phyloP scores from a whole-genome alignment of 768 basidiomycete species.

The Dictyophora rubrovolvata region DNA sequence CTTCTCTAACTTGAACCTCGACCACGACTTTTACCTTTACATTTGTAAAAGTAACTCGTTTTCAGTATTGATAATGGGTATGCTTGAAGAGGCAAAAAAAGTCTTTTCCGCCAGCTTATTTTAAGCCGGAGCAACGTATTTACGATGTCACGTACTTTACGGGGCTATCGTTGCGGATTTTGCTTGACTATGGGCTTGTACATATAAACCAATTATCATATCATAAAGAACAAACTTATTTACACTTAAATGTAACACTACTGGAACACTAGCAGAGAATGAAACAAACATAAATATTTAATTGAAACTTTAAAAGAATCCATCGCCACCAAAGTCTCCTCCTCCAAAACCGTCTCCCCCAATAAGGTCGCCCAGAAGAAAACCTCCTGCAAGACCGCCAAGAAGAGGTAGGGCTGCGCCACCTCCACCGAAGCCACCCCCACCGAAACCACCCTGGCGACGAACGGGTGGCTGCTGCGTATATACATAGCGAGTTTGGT shows the following conservation, averaged over 20 bases:
- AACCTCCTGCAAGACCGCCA: conserved; percentile 39
- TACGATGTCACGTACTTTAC: not conserved
- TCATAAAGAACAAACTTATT: not conserved
- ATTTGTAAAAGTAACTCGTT: conserved; percentile 2
- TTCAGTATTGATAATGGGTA: conserved; percentile 1
- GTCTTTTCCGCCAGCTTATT: not conserved
- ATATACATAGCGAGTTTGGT: conserved; percentile 1
- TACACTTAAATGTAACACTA: not conserved
- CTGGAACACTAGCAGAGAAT: not conserved
- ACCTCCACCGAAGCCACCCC: conserved; percentile 18
- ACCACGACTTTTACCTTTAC: not conserved
- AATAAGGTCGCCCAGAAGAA: conserved; percentile 37
- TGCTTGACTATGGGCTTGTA: conserved; percentile 8
- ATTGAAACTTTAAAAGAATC: not conserved
- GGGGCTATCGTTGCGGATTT: not conserved
- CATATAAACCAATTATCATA: not conserved
- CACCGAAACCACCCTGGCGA: conserved; percentile 11
- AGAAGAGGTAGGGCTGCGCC: conserved; percentile 30
- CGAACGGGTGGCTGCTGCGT: conserved; percentile 10
- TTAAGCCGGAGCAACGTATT: conserved; percentile 7
- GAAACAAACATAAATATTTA: not conserved
- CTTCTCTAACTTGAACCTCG: not conserved
- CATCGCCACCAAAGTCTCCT: conserved; percentile 16
- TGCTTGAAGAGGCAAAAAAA: conserved; percentile 2
- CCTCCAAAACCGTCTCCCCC: conserved; percentile 20